These are phyloP conservation scores for Populus hybrid DNA, from an alignment of 441 rosid species.

Conservation along the genomic window DNA sequence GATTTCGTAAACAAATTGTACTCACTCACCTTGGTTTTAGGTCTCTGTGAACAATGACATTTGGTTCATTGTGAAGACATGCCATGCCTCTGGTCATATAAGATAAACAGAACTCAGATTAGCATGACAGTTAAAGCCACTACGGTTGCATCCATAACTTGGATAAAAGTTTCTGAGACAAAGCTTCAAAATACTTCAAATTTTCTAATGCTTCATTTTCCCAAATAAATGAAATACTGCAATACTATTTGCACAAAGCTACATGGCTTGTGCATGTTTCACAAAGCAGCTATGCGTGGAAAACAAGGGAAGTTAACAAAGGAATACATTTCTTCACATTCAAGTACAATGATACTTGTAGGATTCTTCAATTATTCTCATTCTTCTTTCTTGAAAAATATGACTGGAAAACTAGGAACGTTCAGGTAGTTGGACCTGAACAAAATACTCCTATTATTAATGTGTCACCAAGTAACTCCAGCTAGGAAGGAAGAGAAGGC, in stretches of 20 bases:
- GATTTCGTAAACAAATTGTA: slow-evolving; percentile 2
- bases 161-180: not conserved
- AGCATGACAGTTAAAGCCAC: slow-evolving; percentile 14
- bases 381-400: not conserved
- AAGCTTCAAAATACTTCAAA: not conserved
- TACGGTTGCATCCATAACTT: not conserved
- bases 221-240: not conserved
- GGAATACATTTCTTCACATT: not conserved
- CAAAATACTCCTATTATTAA: not conserved
- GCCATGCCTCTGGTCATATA: slow-evolving; percentile 82
- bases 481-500: not conserved
- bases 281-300: not conserved
- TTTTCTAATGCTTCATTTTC: not conserved
- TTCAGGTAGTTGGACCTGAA: not conserved
- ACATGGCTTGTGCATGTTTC: not conserved
- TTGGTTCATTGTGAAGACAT: slow-evolving; percentile 96
- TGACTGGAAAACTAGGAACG: not conserved
- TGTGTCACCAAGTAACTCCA: too few relatives aligned
- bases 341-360: not conserved
- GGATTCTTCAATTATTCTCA: not conserved
- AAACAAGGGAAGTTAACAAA: not conserved
- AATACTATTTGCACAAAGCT: slow-evolving; percentile 1
- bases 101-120: slow-evolving; percentile 19
- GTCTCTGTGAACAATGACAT: slow-evolving; percentile 92
- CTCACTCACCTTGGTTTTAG: slow-evolving; percentile 79